Evolutionary conservation across 192 early-diverging fungal genomes (phyloP).

Genomic region (Linnemannia schmuckeri): DNA sequence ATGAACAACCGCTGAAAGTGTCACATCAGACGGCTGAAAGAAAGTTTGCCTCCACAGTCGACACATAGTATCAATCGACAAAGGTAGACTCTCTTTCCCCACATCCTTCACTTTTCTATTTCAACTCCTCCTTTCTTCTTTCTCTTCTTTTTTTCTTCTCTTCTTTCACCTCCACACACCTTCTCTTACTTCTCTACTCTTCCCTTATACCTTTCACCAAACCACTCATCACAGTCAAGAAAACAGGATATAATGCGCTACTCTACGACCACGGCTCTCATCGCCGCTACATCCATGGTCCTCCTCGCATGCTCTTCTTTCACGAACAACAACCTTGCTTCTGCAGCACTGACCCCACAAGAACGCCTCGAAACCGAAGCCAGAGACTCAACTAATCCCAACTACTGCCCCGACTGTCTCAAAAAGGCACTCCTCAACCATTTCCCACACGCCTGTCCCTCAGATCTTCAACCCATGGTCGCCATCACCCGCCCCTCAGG

Average conservation of each 20-base stretch:
- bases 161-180: not conserved
- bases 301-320: constrained; percentile 23
- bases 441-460: constrained; percentile 45
- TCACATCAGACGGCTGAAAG: not conserved
- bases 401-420: constrained; percentile 49
- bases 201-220: too few species aligned
- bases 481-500: constrained; percentile 27
- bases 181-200: not conserved
- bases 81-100: not conserved
- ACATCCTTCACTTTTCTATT: constrained; percentile 12
- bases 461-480: constrained; percentile 15
- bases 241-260: constrained; percentile 14
- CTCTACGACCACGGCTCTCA: constrained; percentile 2
- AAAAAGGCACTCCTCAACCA: constrained; percentile 45
- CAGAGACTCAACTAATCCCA: constrained; percentile 33
- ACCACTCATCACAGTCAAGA: not conserved
- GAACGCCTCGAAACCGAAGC: constrained; percentile 32
- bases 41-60: not conserved
- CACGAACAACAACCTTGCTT: not conserved
- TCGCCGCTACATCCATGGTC: constrained; percentile 28
- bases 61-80: not conserved
- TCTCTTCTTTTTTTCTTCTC: not conserved
- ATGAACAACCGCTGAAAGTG: not conserved
- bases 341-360: constrained; percentile 30
- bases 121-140: not conserved